A percentile compares a stretch with the other conserved stretches of the same genome.
These are phyloP conservation scores for Ceratorhiza oryzae-sativae DNA, from an alignment of 1,284 basidiomycete genomes.

Conservation along the genomic window DNA sequence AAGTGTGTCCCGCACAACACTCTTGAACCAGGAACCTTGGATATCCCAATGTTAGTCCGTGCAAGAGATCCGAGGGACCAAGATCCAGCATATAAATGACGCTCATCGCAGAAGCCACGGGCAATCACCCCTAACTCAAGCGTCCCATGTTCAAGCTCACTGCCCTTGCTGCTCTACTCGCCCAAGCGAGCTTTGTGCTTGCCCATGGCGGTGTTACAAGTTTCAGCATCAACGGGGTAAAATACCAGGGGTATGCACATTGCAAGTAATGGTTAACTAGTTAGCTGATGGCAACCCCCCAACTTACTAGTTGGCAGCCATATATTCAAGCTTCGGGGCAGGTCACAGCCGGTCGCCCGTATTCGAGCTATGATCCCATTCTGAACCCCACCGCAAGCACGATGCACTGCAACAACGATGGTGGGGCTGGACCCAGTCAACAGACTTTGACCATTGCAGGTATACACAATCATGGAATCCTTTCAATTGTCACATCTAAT, in stretches of 20 bases:
- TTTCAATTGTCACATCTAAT: not conserved
- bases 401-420: conserved; percentile 40
- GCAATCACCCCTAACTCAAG: not conserved
- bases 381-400: conserved; percentile 36
- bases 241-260: conserved; percentile 3
- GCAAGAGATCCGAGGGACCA: not conserved
- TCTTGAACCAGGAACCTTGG: not conserved
- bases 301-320: conserved; percentile 1
- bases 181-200: not conserved
- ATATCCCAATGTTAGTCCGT: not conserved
- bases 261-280: too few relatives aligned
- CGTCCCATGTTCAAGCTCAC: conserved; percentile 1
- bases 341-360: conserved; percentile 41
- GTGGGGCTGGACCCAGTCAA: conserved; percentile 27
- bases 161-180: not conserved
- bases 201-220: conserved; percentile 8
- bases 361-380: conserved; percentile 41
- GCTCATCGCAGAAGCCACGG: too few relatives aligned
- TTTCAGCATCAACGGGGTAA: not conserved
- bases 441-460: conserved; percentile 23
- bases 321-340: conserved; percentile 27
- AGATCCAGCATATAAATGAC: not conserved
- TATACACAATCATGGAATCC: not conserved
- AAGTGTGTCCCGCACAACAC: not conserved
- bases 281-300: not conserved